Base-by-base conservation (phyloP, 139 green algal genomes). In the Picochlorum sp. region DNA sequence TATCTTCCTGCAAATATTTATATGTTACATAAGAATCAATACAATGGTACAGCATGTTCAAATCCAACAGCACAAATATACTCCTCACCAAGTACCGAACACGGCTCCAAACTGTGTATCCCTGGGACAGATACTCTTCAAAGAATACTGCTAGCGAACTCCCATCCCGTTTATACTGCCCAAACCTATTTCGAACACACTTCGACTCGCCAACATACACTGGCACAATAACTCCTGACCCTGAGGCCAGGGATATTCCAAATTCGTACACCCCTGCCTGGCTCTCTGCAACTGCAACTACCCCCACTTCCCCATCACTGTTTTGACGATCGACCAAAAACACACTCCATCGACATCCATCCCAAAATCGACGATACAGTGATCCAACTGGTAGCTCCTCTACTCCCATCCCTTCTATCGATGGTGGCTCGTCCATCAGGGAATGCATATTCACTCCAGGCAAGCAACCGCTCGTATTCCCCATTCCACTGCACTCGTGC, bases 131-230 rank as follows among this genome's bases (percentile, higher is more conserved):
- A 26, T 12, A 26, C 52, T 30, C 39, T 20, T 28, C 52, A 59
- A 30, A 30, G 25, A 30, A 44, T 50, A 18, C 52, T 59, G 12
- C 18, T 16, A 50, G 26, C 24, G 52, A 30, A 30, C 35, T 28
- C 39, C 52, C 52, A 7, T 59, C 52, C 16, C 24, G 53, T 26
- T 12, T 22, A 49, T 59, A 59, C 7, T 41, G 20, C 35, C n/a
- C 12, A 43, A 51, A 24, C 3, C 52, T 28, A n/a, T 26, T 30
- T 22, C 24, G 20, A 18, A 59, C 52, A 45, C 53, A 29, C 8
- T 12, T 45, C 53, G n/a, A 30, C 24, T 59, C 20, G 8, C 52
- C 52, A 41, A 59, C 20, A 45, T 59, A 59, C 7, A 59, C 24
- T 30, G 52, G 52, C 14, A 59, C 24, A 14, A 2, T 43, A 10